phyloP scores from a whole-genome alignment of 2,329 filamentous ascomycete genomes.

The Colletotrichum sublineola region DNA sequence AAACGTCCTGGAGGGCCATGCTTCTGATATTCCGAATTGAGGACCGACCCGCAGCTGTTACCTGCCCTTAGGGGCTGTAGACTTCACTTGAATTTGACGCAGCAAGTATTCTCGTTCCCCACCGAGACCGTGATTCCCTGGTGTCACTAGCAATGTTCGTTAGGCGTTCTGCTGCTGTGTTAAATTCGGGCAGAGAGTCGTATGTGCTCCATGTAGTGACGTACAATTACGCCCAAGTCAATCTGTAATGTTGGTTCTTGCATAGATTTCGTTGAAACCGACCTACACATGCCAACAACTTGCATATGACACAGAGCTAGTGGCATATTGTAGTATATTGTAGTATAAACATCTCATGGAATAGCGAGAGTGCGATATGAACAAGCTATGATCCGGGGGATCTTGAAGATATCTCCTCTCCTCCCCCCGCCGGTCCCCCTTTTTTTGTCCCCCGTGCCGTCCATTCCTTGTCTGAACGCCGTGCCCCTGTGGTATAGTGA shows the following conservation, averaged over 20 bases:
- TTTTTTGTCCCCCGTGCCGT: conserved; percentile 9
- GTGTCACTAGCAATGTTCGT: background rate
- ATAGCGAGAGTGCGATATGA: conserved; percentile 12
- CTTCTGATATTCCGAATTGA: background rate
- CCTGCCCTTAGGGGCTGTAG: background rate
- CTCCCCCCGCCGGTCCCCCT: background rate
- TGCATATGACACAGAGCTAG: background rate
- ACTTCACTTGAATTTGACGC: background rate
- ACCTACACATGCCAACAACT: background rate
- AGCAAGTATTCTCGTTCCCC: background rate
- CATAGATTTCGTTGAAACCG: background rate
- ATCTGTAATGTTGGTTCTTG: background rate
- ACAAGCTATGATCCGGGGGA: background rate
- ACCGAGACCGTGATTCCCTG: background rate
- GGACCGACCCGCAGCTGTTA: background rate
- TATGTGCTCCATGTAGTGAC: background rate
- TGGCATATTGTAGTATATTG: conserved; percentile 4
- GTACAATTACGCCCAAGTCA: background rate
- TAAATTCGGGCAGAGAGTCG: background rate
- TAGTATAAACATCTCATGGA: conserved; percentile 8
- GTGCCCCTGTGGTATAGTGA: conserved; percentile 26
- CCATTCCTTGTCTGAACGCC: conserved; percentile 17
- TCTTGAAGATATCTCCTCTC: background rate
- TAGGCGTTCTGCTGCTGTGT: background rate
- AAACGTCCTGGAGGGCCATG: background rate